Conservation (phyloP, 345 rosid species). For the Pugionium cornutum region DNA sequence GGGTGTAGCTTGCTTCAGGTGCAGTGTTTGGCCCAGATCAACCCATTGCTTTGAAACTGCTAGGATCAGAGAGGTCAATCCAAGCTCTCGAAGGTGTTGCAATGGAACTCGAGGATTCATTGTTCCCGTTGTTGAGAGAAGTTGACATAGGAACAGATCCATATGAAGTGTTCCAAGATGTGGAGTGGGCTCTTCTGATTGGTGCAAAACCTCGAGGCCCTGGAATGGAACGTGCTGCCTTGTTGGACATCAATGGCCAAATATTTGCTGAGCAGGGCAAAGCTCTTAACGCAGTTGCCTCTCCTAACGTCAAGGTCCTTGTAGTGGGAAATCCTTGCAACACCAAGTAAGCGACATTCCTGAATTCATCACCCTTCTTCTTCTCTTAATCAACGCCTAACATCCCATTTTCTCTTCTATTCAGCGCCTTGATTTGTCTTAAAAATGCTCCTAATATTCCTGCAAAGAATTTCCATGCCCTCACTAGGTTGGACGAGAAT, state of each 20-base stretch:
- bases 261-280: conserved; percentile 95
- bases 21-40: conserved; percentile 89
- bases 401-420: conserved; percentile 11
- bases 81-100: conserved; percentile 99
- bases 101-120: conserved; percentile 97
- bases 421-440: conserved; percentile 89
- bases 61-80: conserved; percentile 91
- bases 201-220: conserved; percentile 99
- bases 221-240: conserved; percentile 91
- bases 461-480: conserved; percentile 91
- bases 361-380: not conserved
- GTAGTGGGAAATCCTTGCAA: conserved; percentile 99
- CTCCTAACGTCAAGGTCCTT: conserved; percentile 80
- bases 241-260: conserved; percentile 89
- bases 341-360: conserved; percentile 71
- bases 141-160: conserved; percentile 82
- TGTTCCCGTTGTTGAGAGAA: conserved; percentile 91
- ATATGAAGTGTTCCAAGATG: conserved; percentile 88
- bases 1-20: conserved; percentile 85
- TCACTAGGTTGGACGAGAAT: conserved; percentile 93
- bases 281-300: conserved; percentile 92
- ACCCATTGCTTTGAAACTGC: conserved; percentile 80
- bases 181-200: conserved; percentile 92
- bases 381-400: not conserved
- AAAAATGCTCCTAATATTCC: conserved; percentile 98